Evolutionary conservation across 1,139 yeast species (phyloP), one percentile per base, ranked within the genome.

Genomic region (Debaryomycetaceae sp.): DNA sequence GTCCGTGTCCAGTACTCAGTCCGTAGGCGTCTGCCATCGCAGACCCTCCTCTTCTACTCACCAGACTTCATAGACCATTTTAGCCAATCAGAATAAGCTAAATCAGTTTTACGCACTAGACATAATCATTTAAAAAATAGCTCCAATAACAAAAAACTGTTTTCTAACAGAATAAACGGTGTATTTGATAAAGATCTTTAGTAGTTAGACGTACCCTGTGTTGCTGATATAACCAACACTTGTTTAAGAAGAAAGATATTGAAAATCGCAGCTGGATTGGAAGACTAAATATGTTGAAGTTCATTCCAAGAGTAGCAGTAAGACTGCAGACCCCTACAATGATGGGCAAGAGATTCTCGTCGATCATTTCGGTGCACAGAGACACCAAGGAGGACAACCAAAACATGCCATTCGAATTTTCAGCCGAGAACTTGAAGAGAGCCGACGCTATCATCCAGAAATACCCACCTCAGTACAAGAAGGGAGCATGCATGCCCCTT

Each of bases 401-500:
- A 41, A 68, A 75, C 42, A 71, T 83, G 47, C 84, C 89, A 40
- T 88, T 88, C 63, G 91, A 84, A 63, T 88, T 87, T 73, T 73
- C 75, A 46, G 62, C 77, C n/a, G 90, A 83, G 54, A 87, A 87
- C 72, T 59, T 72, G 59, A 72, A 76, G 56, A 75, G 89, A 56
- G 95, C 95, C 20, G 73, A 85, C 48, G 86, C 80, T 53, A 80
- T 87, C 59, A 76, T 88, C 47, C 81, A 85, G 55, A 86, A 86
- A 68, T 87, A 87, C 65, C 96, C 96, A 24, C 76, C 87, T 38
- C 93, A 87, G 64, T 88, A 88, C 68, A 87, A 87, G 64, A 88
- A 88, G 68, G 89, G 87, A 24, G 96, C 96, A 4, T 83, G 84
- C 50, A 87, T 88, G 95, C 96, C 96, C 17, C 75, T 88, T 49